Evolutionary conservation across 257 asterid genomes (phyloP), one percentile per base, ranked within the genome.

Genomic region (Perilla frutescens): DNA sequence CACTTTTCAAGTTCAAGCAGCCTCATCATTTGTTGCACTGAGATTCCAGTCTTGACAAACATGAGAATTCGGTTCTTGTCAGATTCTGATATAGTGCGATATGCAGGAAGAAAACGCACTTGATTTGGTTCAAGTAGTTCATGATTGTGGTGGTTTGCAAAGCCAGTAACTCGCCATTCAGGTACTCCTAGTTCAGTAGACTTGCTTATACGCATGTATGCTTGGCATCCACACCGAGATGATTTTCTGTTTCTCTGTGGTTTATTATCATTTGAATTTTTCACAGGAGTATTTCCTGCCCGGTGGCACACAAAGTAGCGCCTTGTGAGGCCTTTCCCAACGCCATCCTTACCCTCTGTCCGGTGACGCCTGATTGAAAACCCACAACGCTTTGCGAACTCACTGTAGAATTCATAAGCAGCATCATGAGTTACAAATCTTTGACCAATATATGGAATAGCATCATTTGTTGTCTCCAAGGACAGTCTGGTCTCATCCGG

Each of bases 301-400:
- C 99, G 98, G 65, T 95, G 99, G 83, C 99, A 95, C 59, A 95
- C 99, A 66, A 95, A 95, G 80, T 95, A 95, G 45, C 98, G 98
- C 80, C 99, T 82, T 0, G 96, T 95, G 68, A 95, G 93, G 41
- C 99, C 99, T 84, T 92, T 95, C n/a, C 99, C 99, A 36, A 95
- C 88, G 12, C 99, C 99, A 66, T 89, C 97, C 81, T 92, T 95
- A 39, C 99, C 99, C 84, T 95, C 99, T 26, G 99, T 95, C 0
- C 98, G 83, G 65, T 95, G 98, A 11, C 99, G 96, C 79, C 99
- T 82, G 53, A 92, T 95, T 12, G 99, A 95, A 75, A 95, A 95
- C 62, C 99, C 99, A 75, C 97, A 86, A 5, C 82, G 81, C 75
- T 85, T 92, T 3, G 98, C 98, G 61, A 90, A 95, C 56, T 90